Evolutionary conservation across 441 rosid genomes (phyloP), one percentile per base, ranked within the genome.

Genomic region (Flueggea neowawraea): DNA sequence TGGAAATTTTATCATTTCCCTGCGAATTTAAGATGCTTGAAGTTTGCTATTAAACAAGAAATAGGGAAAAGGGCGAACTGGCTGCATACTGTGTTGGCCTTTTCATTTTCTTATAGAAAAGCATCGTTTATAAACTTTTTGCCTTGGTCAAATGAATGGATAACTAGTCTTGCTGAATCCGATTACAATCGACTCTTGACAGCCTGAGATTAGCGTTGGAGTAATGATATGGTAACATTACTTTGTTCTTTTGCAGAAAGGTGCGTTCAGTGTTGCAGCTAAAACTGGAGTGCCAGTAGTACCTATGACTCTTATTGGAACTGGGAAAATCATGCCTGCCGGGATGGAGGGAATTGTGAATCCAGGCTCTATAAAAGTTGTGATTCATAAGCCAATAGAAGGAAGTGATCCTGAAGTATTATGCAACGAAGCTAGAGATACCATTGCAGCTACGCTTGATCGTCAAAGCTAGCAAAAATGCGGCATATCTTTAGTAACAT

Each of bases 191-290:
- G 28, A 22, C 28, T 22, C 28, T 22, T 22, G 28, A 22, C 28
- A 22, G 28, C 28, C 28, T 22, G 28, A 22, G 45, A 43, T 43
- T 43, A 43, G 2, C 1, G 28, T 22, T 43, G 8, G 45, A 11
- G 45, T 43, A 43, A 43, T 43, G 45, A 6, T 11, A 43, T 22
- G 28, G 28, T 22, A 22, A 22, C 28, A 43, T 43, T 6, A 11
- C 45, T 1, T 6, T 43, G 1, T 43, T 43, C 10, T 43, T 43
- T 43, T 43, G 45, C 74, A 90, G 98, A 94, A 82, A 84, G 98
- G 98, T 9, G 98, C 98, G 54, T 94, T 94, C 77, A 82, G 85
- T 14, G 62, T 94, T 49, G 98, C 98, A n/a, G 80, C 84, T 32
- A 94, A 90, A 86, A 82, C 89, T 0, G 74, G 82, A 66, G 98